Evolutionary conservation across 2,329 filamentous ascomycete species (phyloP).

Genomic region (Chrysosporium keratinophilum): DNA sequence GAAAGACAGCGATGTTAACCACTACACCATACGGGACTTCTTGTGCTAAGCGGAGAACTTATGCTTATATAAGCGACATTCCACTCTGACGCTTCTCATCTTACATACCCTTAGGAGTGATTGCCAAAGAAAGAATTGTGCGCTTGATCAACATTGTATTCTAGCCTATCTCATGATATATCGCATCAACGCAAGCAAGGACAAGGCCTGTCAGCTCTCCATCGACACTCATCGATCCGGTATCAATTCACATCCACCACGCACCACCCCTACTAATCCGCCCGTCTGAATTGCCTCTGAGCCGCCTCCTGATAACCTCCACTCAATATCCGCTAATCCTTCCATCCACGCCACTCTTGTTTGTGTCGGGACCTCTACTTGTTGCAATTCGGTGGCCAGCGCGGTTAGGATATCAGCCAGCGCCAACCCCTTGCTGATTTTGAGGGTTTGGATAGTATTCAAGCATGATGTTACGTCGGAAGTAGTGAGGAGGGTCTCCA

Average conservation of each 20-base stretch:
- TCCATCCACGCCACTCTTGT: conserved; percentile 88
- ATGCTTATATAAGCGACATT: too few relatives aligned
- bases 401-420: conserved; percentile 88
- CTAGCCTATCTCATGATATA: neutral
- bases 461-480: conserved; percentile 83
- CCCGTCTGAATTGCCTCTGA: conserved; percentile 86
- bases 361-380: conserved; percentile 72
- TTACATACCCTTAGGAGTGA: too few relatives aligned
- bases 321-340: conserved; percentile 85
- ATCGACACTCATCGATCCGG: conserved; percentile 25
- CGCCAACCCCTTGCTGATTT: conserved; percentile 73
- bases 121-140: too few relatives aligned
- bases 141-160: too few relatives aligned
- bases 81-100: too few relatives aligned
- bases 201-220: conserved; percentile 2
- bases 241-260: conserved; percentile 73
- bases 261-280: conserved; percentile 77
- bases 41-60: too few relatives aligned
- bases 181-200: neutral
- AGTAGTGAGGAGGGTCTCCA: conserved; percentile 71
- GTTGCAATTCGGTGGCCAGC: conserved; percentile 68
- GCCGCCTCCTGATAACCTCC: conserved; percentile 75
- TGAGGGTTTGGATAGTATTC: conserved; percentile 76
- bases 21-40: too few relatives aligned
- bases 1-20: too few relatives aligned